These are phyloP conservation scores for Naganishia liquefaciens DNA, from an alignment of 1,284 basidiomycete genomes.

Conservation along the genomic window DNA sequence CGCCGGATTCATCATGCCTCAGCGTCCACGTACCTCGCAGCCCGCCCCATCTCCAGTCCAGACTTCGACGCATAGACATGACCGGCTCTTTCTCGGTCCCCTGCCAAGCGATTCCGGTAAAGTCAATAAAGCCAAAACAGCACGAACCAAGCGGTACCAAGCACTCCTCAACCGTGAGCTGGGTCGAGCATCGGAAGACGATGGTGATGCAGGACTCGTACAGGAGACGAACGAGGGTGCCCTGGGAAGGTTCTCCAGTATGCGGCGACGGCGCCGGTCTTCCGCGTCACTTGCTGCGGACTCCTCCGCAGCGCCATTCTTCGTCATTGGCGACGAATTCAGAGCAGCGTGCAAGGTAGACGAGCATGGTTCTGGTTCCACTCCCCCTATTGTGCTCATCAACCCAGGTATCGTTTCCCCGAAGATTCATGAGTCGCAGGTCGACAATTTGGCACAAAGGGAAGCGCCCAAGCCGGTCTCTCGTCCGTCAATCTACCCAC, in stretches of 20 bases:
- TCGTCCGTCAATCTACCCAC: slow-evolving; percentile 16
- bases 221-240: too few relatives aligned
- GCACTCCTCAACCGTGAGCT: background rate
- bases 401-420: background rate
- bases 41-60: slow-evolving; percentile 7
- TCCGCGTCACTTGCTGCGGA: too few relatives aligned
- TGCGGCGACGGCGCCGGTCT: too few relatives aligned
- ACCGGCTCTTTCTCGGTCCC: slow-evolving; percentile 23
- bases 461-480: slow-evolving; percentile 3
- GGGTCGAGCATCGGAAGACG: background rate
- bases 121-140: background rate
- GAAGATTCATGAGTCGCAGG: too few relatives aligned
- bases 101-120: background rate
- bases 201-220: background rate
- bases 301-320: background rate
- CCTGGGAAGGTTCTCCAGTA: too few relatives aligned
- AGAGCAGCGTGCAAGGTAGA: background rate
- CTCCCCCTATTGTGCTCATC: slow-evolving; percentile 6
- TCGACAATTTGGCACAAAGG: background rate
- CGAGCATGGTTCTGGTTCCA: background rate
- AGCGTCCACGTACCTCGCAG: background rate
- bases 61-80: slow-evolving; percentile 4
- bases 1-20: background rate
- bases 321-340: slow-evolving; percentile 11
- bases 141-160: background rate